Base-by-base conservation (phyloP, 495 filamentous ascomycete genomes). In the Aspergillus carlsbadensis region DNA sequence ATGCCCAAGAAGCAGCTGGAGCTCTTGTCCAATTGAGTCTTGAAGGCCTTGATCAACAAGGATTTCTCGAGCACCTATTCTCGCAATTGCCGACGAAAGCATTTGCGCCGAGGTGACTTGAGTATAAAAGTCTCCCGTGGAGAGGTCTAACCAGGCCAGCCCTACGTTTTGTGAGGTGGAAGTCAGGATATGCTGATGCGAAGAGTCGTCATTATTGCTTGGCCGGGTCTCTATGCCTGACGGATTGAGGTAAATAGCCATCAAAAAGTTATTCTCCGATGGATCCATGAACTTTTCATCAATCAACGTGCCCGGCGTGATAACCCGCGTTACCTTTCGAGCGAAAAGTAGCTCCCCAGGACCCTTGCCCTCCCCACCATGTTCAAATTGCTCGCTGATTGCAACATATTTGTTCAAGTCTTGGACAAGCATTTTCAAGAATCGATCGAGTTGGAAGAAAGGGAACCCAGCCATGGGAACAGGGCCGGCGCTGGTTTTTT, bases 281-380 rank as follows among this genome's bases (percentile, higher is more conserved):
- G 91, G 87, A 63, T 97, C 89, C 76, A 98, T 89, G 69, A 97
- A 98, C 59, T 92, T 91, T 70, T 99, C 95, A 68, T 99, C 94
- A 61, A 98, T 96, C 40, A 98, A 72, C 1, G 94, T 99, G 8
- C 94, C 94, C 0, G 95, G 92, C 0, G 94, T 96, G 67, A 99
- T 81, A 52, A 97, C 86, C 37, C 94, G 85, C 39, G 89, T 81
- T 14, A 99, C 89, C 57, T 78, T 84, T 39, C 94, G 86, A 64
- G 92, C 89, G 65, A 92, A 95, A 68, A 90, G 71, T 47, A 95
- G 74, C 2, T 89, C 89, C 6, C 89, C 88, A 11, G 84, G 80
- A 54, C 86, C 73, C 71, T 83, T 89, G 36, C 80, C 77, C 34
- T 86, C 80, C 39, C 82, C 70, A 57, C 83, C 78, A 57, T 88